Evolutionary conservation across 1,284 basidiomycete genomes (phyloP), one percentile per base, ranked within the genome.

Genomic region (Moesziomyces antarcticus): DNA sequence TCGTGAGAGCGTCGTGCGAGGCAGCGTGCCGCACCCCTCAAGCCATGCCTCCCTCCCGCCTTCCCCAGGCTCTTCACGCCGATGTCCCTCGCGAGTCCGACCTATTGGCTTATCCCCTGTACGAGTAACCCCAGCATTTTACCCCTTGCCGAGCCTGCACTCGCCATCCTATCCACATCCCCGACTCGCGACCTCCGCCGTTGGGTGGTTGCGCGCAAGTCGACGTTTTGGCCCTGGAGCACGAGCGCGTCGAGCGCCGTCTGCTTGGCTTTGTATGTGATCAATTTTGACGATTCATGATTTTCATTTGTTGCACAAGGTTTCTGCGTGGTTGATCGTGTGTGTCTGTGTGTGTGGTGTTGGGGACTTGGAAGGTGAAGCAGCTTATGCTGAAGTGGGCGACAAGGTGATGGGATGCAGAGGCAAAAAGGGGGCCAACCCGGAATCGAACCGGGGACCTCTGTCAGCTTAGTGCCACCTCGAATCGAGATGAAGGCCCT

Each of bases 381-480:
- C 30, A 8, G 30, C 11, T 8, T 2, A 30, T 8, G 9, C 8
- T 30, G 30, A 30, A 8, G 30, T 30, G 30, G 30, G 30, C 30
- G 30, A 9, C 9, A 11, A 30, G 30, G 8, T 30, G 30, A 9
- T 9, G 30, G 30, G 6, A 9, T 8, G 30, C 30, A 8, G 30
- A 11, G 30, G 30, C 30, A 30, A 30, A 30, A 35, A 21, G 47
- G 69, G 69, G 69, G 69, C 69, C 63, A 66, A 66, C 69, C 69
- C 69, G 69, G 69, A 72, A 72, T 72, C 69, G 69, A 72, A 72
- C 69, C 69, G 69, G 69, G 69, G 69, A 72, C 69, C 69, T 72
- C 69, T 72, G 69, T 72, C 69, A 72, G 59, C 63, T 67, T 72
- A 67, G 63, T 48, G 42, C 45, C 27, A 51, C 27, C 35, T 24